Evolutionary conservation across 441 rosid species (phyloP), one percentile per base, ranked within the genome.

Genomic region (Croton setiger): DNA sequence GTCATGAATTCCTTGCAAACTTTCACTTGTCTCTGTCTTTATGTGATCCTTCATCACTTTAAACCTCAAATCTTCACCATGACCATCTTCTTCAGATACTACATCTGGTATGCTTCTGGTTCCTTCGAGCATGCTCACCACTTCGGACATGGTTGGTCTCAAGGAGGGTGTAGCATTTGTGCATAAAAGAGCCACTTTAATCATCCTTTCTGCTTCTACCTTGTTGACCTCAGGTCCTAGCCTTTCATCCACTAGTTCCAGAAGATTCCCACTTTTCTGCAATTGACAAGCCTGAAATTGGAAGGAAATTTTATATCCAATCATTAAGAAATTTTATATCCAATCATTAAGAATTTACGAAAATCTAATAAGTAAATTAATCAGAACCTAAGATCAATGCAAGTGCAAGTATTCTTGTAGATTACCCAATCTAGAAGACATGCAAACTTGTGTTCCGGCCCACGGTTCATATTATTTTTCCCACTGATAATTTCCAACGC

Each of bases 71-170:
- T 87, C 88, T 75, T 78, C 78, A 62, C 70, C 63, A 27, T 77
- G 70, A 72, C 37, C 69, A 44, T 72, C 75, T 45, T 66, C 21
- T 60, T 79, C 83, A n/a, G 80, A 79, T 5, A 55, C 33, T 15
- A 67, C 3, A 37, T 83, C 85, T 8, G 80, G 88, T 31, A 87
- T 70, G 3, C 48, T 51, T 53, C 63, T 70, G 0, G 45, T 63
- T 63, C 92, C 88, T 74, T 87, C 87, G 0, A 88, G 82, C 97
- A 87, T 91, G 37, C 80, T 82, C 10, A 83, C 91, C 1, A 84
- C 94, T 73, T 86, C 87, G 0, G 91, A 85, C 94, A 91, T 91
- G 8, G 82, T 71, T 31, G 94, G 94, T 43, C 94, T 82, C 8
- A 74, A 60, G 3, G 83, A 44, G 5, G 91, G 83, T 6, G 91